Percentiles rank a stretch among this genome's conserved stretches.
phyloP scores from a whole-genome alignment of 1,284 basidiomycete genomes.

The Phlebopus sp. region DNA sequence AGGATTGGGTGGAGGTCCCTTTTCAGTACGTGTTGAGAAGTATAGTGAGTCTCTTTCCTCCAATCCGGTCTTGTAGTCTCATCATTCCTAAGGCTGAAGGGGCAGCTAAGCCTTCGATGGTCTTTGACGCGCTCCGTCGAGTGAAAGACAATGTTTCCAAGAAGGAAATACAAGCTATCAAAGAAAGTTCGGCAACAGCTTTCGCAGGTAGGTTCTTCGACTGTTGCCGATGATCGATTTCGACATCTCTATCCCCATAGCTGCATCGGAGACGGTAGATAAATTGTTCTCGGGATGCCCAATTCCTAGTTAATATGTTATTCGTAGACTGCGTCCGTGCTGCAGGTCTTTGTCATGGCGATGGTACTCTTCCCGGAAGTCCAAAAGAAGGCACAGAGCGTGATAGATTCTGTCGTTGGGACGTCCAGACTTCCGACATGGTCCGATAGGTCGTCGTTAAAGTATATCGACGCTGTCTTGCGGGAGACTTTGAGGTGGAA shows the following conservation, averaged over 20 bases:
- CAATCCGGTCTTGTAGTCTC: not conserved
- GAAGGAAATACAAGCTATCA: constrained; percentile 11
- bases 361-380: constrained; percentile 42
- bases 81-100: constrained; percentile 11
- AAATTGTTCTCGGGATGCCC: not conserved
- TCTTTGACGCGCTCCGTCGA: constrained; percentile 13
- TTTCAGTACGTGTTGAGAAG: constrained; percentile 14
- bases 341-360: constrained; percentile 39
- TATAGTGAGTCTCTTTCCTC: constrained; percentile 12
- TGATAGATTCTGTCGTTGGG: constrained; percentile 24
- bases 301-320: not conserved
- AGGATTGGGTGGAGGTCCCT: constrained; percentile 22
- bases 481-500: constrained; percentile 23
- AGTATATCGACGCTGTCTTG: constrained; percentile 22
- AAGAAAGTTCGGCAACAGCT: constrained; percentile 18
- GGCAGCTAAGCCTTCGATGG: constrained; percentile 15
- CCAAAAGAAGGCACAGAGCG: constrained; percentile 37
- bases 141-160: constrained; percentile 1
- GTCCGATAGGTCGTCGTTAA: constrained; percentile 15
- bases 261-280: constrained; percentile 21
- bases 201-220: constrained; percentile 12
- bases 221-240: not conserved
- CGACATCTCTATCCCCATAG: not conserved
- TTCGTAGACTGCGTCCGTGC: constrained; percentile 35
- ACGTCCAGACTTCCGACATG: constrained; percentile 17